Percentiles rank a stretch among this genome's conserved stretches.
These are phyloP conservation scores for Botrytis fabae DNA, from an alignment of 2,329 filamentous ascomycete genomes.

Conservation along the genomic window DNA sequence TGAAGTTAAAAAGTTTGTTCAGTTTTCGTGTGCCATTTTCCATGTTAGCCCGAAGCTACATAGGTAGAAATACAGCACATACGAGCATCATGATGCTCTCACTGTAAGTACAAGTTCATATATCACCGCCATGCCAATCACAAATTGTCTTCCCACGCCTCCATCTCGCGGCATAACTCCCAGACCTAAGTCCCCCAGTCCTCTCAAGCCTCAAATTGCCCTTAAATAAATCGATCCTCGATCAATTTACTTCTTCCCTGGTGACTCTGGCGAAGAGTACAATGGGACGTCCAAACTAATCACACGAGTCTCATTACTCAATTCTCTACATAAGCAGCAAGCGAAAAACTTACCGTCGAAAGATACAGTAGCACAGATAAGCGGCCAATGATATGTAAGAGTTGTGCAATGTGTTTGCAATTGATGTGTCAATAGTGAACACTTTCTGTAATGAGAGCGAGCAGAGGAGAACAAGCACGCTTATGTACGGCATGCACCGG, in stretches of 20 bases:
- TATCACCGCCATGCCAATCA: too few species aligned
- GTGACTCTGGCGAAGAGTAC: background rate
- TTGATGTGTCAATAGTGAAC: rapidly evolving
- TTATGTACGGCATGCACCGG: background rate
- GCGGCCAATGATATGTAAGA: background rate
- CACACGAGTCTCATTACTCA: background rate
- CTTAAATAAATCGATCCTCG: rapidly evolving
- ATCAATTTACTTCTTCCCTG: background rate
- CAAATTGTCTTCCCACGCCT: background rate
- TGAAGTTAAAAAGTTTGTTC: background rate
- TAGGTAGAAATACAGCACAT: background rate
- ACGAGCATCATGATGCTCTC: background rate
- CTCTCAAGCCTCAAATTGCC: background rate
- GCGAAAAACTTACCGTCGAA: background rate
- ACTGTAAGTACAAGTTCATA: background rate
- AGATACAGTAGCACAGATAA: background rate
- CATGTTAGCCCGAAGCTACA: rapidly evolving
- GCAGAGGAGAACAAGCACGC: background rate
- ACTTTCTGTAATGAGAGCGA: background rate
- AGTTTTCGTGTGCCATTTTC: background rate
- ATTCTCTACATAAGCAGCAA: background rate
- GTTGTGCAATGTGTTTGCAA: background rate
- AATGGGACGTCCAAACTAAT: background rate
- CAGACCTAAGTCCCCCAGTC: background rate
- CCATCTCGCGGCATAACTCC: background rate